phyloP scores from a whole-genome alignment of 2,329 filamentous ascomycete species.

The Samsoniella hepiali region DNA sequence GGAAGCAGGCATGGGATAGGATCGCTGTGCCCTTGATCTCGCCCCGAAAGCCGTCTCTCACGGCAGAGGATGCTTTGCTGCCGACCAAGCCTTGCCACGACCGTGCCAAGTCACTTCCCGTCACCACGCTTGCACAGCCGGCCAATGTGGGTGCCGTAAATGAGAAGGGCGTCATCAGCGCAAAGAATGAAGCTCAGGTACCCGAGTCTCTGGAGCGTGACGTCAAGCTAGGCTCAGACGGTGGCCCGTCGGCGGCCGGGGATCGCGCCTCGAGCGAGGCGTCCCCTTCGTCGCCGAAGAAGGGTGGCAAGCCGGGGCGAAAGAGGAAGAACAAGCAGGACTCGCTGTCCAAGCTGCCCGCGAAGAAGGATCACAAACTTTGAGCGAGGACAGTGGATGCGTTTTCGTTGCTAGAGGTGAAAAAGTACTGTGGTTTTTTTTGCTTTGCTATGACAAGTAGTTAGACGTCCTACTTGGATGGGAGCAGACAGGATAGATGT shows the following conservation, averaged over 20 bases:
- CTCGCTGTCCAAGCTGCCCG: neutral
- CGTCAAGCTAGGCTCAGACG: neutral
- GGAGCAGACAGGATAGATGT: neutral
- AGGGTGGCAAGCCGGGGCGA: neutral
- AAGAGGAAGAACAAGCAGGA: slow-evolving; percentile 17
- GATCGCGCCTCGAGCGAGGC: neutral
- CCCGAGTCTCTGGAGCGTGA: neutral
- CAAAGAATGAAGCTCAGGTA: neutral
- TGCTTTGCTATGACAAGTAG: neutral
- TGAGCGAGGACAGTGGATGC: neutral
- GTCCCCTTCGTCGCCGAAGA: slow-evolving; percentile 8
- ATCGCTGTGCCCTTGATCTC: slow-evolving; percentile 34
- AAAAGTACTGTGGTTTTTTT: neutral
- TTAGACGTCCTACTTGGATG: neutral
- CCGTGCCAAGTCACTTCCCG: slow-evolving; percentile 7
- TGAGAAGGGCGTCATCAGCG: neutral
- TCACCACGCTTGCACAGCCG: neutral
- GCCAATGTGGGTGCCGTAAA: neutral
- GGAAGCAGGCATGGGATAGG: slow-evolving; percentile 33
- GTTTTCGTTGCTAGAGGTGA: neutral
- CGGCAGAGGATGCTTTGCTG: neutral
- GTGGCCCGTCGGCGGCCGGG: neutral
- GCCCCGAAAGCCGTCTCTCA: slow-evolving; percentile 18
- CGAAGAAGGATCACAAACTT: slow-evolving; percentile 5
- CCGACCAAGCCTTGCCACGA: slow-evolving; percentile 9